Percentiles rank a stretch among this genome's conserved stretches.
Conservation (phyloP, 78 protist species). For the Creolimax fragrantissima region DNA sequence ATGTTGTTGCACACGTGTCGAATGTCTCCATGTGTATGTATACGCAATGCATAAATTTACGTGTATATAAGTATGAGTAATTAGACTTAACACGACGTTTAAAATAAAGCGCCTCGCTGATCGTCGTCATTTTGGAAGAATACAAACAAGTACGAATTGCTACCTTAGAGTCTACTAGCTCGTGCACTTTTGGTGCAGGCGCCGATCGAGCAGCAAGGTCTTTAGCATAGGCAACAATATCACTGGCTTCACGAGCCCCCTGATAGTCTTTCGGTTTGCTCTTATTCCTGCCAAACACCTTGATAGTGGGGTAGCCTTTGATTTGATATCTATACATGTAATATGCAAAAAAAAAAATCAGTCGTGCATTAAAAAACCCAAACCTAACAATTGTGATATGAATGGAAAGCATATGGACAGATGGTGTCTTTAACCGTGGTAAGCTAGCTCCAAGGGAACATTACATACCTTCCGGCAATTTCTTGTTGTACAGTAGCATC, state of each 20-base stretch:
- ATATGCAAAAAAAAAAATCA: not conserved
- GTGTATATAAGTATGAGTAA: too few species aligned
- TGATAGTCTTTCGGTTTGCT: conserved; percentile 16
- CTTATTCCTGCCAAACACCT: conserved; percentile 23
- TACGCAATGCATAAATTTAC: too few species aligned
- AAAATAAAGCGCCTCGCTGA: too few species aligned
- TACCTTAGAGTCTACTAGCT: not conserved
- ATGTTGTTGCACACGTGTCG: too few species aligned
- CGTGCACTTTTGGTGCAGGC: conserved; percentile 15
- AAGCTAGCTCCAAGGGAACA: not conserved
- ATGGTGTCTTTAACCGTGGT: not conserved
- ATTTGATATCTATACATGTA: conserved; percentile 11
- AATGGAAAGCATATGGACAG: not conserved
- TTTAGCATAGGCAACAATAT: not conserved
- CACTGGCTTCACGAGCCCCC: not conserved
- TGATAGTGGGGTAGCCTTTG: conserved; percentile 52
- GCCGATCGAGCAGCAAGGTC: not conserved
- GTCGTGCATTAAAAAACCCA: not conserved
- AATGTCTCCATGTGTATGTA: too few species aligned
- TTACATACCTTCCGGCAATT: not conserved
- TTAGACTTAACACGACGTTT: too few species aligned
- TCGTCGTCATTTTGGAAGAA: too few species aligned
- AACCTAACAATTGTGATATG: not conserved
- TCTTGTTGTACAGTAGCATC: conserved; percentile 17
- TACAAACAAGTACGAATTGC: not conserved